Evolutionary conservation across 805 yeast species (phyloP).

Genomic region (Metschnikowia similis): DNA sequence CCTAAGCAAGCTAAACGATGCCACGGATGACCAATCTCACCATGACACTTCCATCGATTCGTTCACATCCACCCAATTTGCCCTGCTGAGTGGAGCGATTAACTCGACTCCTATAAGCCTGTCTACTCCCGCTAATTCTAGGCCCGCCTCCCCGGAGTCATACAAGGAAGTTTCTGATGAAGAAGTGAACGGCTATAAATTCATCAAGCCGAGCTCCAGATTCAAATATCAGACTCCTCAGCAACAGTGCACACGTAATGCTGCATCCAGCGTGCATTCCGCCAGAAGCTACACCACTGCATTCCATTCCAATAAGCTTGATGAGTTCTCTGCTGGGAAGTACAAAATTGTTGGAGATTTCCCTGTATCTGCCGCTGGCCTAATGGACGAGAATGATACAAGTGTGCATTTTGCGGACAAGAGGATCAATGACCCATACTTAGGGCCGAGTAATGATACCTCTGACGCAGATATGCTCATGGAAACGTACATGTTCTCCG

Average conservation of each 20-base stretch:
- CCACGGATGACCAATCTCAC: constrained; percentile 6
- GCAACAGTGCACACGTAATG: constrained; percentile 10
- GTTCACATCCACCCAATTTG: constrained; percentile 3
- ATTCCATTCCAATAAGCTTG: constrained; percentile 18
- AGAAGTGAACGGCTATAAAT: constrained; percentile 39
- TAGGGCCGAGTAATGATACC: constrained; percentile 7
- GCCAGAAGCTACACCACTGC: constrained; percentile 18
- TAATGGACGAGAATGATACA: constrained; percentile 31
- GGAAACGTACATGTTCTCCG: constrained; percentile 14
- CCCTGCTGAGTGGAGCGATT: constrained; percentile 9
- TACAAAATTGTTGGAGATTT: constrained; percentile 30
- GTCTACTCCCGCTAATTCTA: constrained; percentile 40
- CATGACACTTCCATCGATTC: constrained; percentile 7
- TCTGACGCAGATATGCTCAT: constrained; percentile 2
- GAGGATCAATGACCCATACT: constrained; percentile 33
- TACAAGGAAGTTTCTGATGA: constrained; percentile 31
- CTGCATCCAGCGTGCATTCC: constrained; percentile 3
- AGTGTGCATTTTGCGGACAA: constrained; percentile 36
- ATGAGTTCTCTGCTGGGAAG: constrained; percentile 7
- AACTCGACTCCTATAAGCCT: constrained; percentile 38
- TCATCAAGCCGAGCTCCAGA: constrained; percentile 28
- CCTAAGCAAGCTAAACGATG: constrained; percentile 14
- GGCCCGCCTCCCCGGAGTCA: constrained; percentile 29
- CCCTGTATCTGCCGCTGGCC: constrained; percentile 28
- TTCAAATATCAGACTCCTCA: constrained; percentile 16